Evolutionary conservation across 345 rosid genomes (phyloP).

Genomic region (Conringia planisiliqua): DNA sequence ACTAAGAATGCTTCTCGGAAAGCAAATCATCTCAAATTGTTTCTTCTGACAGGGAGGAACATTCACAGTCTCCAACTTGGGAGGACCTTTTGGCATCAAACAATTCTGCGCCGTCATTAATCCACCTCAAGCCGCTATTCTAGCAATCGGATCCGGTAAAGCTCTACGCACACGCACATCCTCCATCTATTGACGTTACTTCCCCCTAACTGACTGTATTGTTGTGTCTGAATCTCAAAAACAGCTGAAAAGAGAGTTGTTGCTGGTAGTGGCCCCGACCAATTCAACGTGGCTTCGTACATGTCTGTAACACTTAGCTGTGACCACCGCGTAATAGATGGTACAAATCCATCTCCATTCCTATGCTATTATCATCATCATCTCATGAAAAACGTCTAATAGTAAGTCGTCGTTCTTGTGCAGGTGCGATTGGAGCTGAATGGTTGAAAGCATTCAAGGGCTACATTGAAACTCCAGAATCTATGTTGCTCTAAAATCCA

Average conservation of each 20-base stretch:
- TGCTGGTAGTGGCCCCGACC: slow-evolving; percentile 59
- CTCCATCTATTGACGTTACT: neutral
- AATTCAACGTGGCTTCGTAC: slow-evolving; percentile 69
- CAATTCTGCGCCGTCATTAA: slow-evolving; percentile 92
- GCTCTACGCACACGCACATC: neutral
- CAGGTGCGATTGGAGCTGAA: slow-evolving; percentile 94
- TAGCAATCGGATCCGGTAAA: slow-evolving; percentile 89
- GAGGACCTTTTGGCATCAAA: slow-evolving; percentile 96
- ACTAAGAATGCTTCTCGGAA: neutral
- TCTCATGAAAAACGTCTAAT: neutral
- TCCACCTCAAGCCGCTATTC: slow-evolving; percentile 96
- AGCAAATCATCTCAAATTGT: neutral
- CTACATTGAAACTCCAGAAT: slow-evolving; percentile 86
- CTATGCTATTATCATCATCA: neutral
- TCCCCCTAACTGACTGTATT: neutral
- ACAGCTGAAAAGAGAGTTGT: slow-evolving; percentile 94
- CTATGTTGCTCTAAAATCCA: slow-evolving; percentile 72
- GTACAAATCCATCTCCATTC: slow-evolving; percentile 34
- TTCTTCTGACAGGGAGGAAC: slow-evolving; percentile 79
- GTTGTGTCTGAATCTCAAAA: slow-evolving; percentile 19
- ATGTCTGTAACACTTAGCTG: slow-evolving; percentile 91
- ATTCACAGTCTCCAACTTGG: slow-evolving; percentile 90
- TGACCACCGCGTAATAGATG: slow-evolving; percentile 97
- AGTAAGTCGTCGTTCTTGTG: neutral
- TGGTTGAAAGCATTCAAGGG: slow-evolving; percentile 96